These are phyloP conservation scores for Hypoxylon sp. DNA, from an alignment of 2,329 filamentous ascomycete species.

Conservation along the genomic window DNA sequence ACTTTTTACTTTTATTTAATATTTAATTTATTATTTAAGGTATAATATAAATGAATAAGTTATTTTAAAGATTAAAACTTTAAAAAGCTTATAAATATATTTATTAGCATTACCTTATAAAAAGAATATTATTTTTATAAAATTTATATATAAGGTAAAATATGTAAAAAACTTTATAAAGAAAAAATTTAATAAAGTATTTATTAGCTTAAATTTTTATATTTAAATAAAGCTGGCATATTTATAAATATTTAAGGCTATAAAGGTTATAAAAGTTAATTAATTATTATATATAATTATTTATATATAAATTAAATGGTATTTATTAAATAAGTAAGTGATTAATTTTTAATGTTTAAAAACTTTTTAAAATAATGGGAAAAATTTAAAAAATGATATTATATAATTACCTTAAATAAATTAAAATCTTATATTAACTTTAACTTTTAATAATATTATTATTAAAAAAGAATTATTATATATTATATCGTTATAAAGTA, in stretches of 20 bases:
- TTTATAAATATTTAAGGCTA: background rate
- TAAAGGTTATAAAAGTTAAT: background rate
- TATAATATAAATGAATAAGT: slow-evolving; percentile 12
- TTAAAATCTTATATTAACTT: no score
- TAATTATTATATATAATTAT: slow-evolving; percentile 4
- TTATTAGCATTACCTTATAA: slow-evolving; percentile 7
- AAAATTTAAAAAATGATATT: slow-evolving; percentile 8
- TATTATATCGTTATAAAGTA: no score
- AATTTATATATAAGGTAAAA: slow-evolving; percentile 18
- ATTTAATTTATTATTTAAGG: slow-evolving; percentile 7
- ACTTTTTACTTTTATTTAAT: slow-evolving; percentile 12
- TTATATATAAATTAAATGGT: slow-evolving; percentile 8
- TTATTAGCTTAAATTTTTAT: slow-evolving; percentile 10
- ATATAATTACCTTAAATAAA: slow-evolving; percentile 4
- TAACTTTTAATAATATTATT: no score
- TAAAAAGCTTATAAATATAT: slow-evolving; percentile 13
- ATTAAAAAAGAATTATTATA: no score
- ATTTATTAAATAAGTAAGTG: slow-evolving; percentile 2
- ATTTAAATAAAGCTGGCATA: background rate
- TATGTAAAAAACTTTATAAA: slow-evolving; percentile 11
- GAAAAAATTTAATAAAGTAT: slow-evolving; percentile 1
- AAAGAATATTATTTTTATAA: slow-evolving; percentile 10
- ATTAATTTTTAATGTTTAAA: slow-evolving; percentile 13
- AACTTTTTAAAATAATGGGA: slow-evolving; percentile 9
- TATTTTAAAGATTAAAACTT: slow-evolving; percentile 11